Conservation (phyloP, 2,329 filamentous ascomycete species). For the Fusarium nematophilum region DNA sequence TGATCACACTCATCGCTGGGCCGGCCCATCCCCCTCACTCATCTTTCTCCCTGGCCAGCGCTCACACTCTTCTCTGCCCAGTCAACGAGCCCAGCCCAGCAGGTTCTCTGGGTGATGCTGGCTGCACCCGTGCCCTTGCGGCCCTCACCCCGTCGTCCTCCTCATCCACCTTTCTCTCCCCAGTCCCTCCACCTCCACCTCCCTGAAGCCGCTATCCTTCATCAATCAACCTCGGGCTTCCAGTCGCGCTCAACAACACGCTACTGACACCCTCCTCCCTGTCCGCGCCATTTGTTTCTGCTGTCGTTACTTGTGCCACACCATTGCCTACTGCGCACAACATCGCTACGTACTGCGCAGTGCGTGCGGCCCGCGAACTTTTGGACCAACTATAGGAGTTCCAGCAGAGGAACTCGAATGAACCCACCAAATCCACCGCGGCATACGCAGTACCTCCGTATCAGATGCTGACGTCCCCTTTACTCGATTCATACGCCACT, state of each 20-base stretch:
- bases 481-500: conserved; percentile 13
- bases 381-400: neutral
- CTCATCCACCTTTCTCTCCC: conserved; percentile 17
- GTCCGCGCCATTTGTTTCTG: conserved; percentile 26
- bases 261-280: conserved; percentile 45
- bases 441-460: neutral
- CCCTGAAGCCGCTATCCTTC: conserved; percentile 42
- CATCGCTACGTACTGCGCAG: conserved; percentile 7
- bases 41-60: neutral
- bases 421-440: conserved; percentile 1
- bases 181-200: conserved; percentile 37
- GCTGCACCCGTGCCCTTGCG: conserved; percentile 22
- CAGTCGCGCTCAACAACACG: conserved; percentile 30
- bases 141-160: conserved; percentile 13
- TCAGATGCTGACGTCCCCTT: conserved; percentile 5
- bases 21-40: conserved; percentile 3
- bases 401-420: conserved; percentile 9
- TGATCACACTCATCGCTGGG: conserved; percentile 23
- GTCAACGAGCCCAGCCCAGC: conserved; percentile 31
- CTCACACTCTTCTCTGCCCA: conserved; percentile 15
- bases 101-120: conserved; percentile 29
- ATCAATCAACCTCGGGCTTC: conserved; percentile 42
- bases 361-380: neutral
- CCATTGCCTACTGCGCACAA: conserved; percentile 33
- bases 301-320: conserved; percentile 40